phyloP scores from a whole-genome alignment of 2,329 filamentous ascomycete species.

The Thelonectria rubi region DNA sequence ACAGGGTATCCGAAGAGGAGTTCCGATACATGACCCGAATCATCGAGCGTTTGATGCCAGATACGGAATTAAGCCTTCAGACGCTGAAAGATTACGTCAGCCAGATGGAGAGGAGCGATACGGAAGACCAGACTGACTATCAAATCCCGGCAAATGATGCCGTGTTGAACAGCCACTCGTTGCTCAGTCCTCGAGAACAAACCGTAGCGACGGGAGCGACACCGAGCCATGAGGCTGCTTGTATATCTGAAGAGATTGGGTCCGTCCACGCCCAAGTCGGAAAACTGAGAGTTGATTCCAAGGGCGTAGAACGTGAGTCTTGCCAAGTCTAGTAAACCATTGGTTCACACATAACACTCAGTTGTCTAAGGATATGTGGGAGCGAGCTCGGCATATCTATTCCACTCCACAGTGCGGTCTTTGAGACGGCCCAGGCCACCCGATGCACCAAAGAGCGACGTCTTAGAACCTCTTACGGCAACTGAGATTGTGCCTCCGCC shows the following conservation, averaged over 20 bases:
- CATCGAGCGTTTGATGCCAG: slow-evolving; percentile 21
- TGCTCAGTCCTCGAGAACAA: background rate
- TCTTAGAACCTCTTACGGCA: slow-evolving; percentile 21
- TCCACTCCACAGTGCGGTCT: slow-evolving; percentile 21
- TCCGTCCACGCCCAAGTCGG: slow-evolving; percentile 13
- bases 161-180: background rate
- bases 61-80: slow-evolving; percentile 20
- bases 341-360: background rate
- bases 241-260: slow-evolving; percentile 13
- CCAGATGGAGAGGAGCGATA: background rate
- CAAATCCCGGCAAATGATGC: slow-evolving; percentile 11
- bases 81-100: slow-evolving; percentile 14
- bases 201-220: background rate
- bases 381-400: slow-evolving; percentile 17
- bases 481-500: slow-evolving; percentile 19
- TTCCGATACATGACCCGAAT: slow-evolving; percentile 26
- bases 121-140: background rate
- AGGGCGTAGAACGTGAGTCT: slow-evolving; percentile 18
- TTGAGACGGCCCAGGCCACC: slow-evolving; percentile 16
- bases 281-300: slow-evolving; percentile 16
- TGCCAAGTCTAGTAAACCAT: background rate
- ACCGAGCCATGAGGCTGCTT: background rate
- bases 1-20: slow-evolving; percentile 21
- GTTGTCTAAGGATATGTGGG: slow-evolving; percentile 11
- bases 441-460: slow-evolving; percentile 18